phyloP scores from a whole-genome alignment of 345 rosid genomes.

The Kandelia obovata region DNA sequence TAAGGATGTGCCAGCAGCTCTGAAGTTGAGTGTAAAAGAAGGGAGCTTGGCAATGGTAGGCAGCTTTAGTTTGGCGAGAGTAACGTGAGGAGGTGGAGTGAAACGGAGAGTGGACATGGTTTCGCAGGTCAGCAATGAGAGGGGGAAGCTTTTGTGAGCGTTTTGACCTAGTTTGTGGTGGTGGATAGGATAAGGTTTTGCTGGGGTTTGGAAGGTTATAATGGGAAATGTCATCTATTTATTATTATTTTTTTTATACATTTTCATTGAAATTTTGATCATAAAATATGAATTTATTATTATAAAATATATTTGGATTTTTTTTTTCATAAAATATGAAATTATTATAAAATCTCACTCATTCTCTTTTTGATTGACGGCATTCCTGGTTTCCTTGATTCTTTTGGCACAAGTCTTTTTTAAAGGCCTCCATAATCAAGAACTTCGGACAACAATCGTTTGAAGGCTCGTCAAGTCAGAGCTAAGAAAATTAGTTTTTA shows the following conservation, averaged over 20 bases:
- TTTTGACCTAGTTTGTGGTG: constrained; percentile 26
- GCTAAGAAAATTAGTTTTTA: no score
- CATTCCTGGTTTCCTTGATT: no score
- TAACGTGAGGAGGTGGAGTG: constrained; percentile 41
- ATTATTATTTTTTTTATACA: neutral
- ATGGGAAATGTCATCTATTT: neutral
- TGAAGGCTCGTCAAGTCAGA: no score
- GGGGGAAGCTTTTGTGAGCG: constrained; percentile 6
- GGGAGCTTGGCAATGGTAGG: constrained; percentile 18
- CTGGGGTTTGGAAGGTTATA: neutral
- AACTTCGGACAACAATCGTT: no score
- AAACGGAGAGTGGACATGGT: constrained; percentile 63
- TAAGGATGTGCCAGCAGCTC: constrained; percentile 10
- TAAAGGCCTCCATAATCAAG: no score
- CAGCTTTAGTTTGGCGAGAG: constrained; percentile 38
- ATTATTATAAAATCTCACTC: no score
- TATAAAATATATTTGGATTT: no score
- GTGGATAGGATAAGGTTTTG: constrained; percentile 35
- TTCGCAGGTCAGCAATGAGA: constrained; percentile 8
- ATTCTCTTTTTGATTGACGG: no score
- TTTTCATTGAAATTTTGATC: neutral
- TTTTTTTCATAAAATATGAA: no score
- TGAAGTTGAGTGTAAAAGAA: constrained; percentile 22
- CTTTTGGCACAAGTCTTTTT: no score
- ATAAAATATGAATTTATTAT: no score